Percentiles rank a stretch among this genome's conserved stretches.
phyloP scores from a whole-genome alignment of 1,284 basidiomycete genomes.

The Pseudozyma pruni region DNA sequence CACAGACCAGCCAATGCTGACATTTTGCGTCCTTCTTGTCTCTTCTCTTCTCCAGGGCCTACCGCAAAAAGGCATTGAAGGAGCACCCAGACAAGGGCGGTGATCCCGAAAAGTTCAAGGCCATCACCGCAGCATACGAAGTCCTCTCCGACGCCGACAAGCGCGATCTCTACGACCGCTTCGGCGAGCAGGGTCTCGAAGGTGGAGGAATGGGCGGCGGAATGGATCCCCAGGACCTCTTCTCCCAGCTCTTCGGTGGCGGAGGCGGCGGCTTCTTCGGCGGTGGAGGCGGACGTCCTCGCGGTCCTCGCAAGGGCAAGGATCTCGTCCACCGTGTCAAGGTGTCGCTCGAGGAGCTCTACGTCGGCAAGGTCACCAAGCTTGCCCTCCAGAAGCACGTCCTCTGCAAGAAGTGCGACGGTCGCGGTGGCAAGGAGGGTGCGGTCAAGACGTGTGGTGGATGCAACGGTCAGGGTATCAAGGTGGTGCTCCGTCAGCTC shows the following conservation, averaged over 20 bases:
- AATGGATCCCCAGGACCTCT: slow-evolving; percentile 97
- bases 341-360: slow-evolving; percentile 95
- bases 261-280: slow-evolving; percentile 75
- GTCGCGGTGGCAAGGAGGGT: slow-evolving; percentile 97
- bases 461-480: slow-evolving; percentile 92
- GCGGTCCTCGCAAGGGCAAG: slow-evolving; percentile 95
- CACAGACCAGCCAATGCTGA: slow-evolving; percentile 2
- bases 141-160: slow-evolving; percentile 89
- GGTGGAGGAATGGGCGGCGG: slow-evolving; percentile 76
- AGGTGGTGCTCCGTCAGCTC: slow-evolving; percentile 91
- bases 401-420: slow-evolving; percentile 91
- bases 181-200: slow-evolving; percentile 90
- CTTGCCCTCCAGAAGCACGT: slow-evolving; percentile 95
- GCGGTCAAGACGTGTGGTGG: slow-evolving; percentile 82
- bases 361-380: slow-evolving; percentile 98
- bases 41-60: slow-evolving; percentile 26
- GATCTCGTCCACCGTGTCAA: slow-evolving; percentile 97
- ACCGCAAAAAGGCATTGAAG: slow-evolving; percentile 63
- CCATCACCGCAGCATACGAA: slow-evolving; percentile 96
- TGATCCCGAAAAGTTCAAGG: slow-evolving; percentile 94
- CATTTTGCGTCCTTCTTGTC: neutral
- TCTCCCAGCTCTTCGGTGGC: slow-evolving; percentile 91
- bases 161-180: slow-evolving; percentile 79
- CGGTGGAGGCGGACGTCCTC: slow-evolving; percentile 73
- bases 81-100: slow-evolving; percentile 95